Evolutionary conservation across 2,329 filamentous ascomycete species (phyloP), one percentile per base, ranked within the genome.

Genomic region (Cercospora beticola): DNA sequence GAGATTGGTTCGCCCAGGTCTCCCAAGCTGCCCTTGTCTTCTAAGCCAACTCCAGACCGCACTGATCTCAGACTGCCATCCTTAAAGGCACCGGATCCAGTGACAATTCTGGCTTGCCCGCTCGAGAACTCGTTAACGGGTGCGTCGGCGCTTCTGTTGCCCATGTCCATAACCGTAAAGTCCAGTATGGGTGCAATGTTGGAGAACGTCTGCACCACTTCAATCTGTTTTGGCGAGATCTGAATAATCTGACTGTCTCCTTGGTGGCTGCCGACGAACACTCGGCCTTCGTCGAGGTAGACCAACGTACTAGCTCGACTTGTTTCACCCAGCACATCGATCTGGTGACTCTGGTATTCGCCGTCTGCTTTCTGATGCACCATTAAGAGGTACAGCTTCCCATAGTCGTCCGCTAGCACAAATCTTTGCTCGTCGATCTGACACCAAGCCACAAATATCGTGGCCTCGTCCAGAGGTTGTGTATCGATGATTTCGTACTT

Each of bases 151-250:
- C 92, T 90, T 66, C 92, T 86, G 74, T 93, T 94, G 0, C 94
- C 94, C 85, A 98, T 91, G 76, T 98, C 95, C 93, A 98, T 97
- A 16, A 99, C 88, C 0, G 92, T 90, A 74, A 99, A 97, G 78
- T 99, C 95, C 46, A 98, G 82, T 52, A 99, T 92, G 0, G 95
- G 95, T 0, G 92, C 93, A 74, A 98, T 92, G 76, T 97, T 99
- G 3, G 87, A 83, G 66, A 96, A 85, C 0, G 88, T 90, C 76
- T 97, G 93, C 9, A 95, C 79, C 4, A 94, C 80, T 59, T 89
- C 84, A 68, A 94, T 83, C 0, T 84, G 86, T 33, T 90, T 83
- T 56, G 82, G 79, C 23, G 62, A 67, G 64, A 93, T 86, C 60
- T 83, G 85, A 59, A 95, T 86, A 8, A 98, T 85, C 77, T 97